Evolutionary conservation across 805 yeast genomes (phyloP).

Genomic region (Metschnikowia vanudenii): DNA sequence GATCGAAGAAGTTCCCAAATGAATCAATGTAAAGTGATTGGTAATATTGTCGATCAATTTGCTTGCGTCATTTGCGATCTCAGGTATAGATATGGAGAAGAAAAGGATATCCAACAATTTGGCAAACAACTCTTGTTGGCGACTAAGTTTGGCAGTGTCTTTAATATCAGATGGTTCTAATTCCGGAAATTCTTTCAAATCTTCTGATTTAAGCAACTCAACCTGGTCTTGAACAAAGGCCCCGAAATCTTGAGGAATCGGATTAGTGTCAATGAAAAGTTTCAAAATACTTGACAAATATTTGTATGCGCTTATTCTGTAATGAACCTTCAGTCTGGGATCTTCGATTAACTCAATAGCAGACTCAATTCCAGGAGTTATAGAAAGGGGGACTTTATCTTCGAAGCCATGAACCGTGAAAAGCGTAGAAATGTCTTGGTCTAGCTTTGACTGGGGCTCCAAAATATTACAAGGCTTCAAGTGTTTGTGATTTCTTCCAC

Average conservation of each 20-base stretch:
- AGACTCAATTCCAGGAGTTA: constrained; percentile 79
- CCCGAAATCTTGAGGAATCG: constrained; percentile 44
- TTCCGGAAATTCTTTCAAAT: constrained; percentile 30
- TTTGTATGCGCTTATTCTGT: constrained; percentile 73
- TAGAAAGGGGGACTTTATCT: constrained; percentile 60
- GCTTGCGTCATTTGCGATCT: constrained; percentile 65
- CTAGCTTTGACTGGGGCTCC: constrained; percentile 50
- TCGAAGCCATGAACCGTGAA: constrained; percentile 70
- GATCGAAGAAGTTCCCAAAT: constrained; percentile 69
- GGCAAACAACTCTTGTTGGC: constrained; percentile 64
- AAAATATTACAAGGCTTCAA: constrained; percentile 73
- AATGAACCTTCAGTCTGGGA: constrained; percentile 57
- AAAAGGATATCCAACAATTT: constrained; percentile 69
- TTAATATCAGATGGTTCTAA: constrained; percentile 44
- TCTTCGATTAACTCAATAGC: constrained; percentile 78
- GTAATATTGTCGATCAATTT: constrained; percentile 62
- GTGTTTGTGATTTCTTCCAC: constrained; percentile 91
- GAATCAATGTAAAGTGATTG: constrained; percentile 75
- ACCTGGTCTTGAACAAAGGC: constrained; percentile 51
- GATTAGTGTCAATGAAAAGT: constrained; percentile 60
- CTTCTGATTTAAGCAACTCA: constrained; percentile 41
- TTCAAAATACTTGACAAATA: constrained; percentile 66
- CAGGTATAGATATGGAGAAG: constrained; percentile 72
- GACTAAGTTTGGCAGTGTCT: constrained; percentile 49
- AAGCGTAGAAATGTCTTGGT: constrained; percentile 67